Evolutionary conservation across 352 stramenopile species (phyloP), one percentile per base, ranked within the genome.

Genomic region (Pythium plurisporium): DNA sequence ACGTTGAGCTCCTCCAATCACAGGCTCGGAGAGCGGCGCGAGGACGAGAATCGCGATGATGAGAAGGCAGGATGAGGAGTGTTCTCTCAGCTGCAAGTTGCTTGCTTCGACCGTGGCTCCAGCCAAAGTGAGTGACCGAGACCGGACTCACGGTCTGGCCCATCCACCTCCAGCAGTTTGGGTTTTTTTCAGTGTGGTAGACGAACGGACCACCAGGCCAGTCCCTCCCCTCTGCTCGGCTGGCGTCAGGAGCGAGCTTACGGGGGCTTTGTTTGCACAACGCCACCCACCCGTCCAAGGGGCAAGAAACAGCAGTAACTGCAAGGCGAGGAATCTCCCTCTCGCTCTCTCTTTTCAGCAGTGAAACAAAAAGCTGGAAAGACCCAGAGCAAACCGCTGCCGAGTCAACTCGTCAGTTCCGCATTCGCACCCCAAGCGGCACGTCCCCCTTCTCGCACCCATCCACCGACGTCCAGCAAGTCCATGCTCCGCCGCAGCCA

Each of bases 401-500:
- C n/a, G 19, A 34, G 27, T 37, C 46, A 53, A 54, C 4, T 43
- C 17, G 26, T 47, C 53, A 60, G 27, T 60, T 43, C 19, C 31
- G 31, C 29, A 60, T 52, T 60, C 31, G 36, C 49, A 17, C n/a
- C n/a, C n/a, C n/a, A n/a, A n/a, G n/a, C n/a, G n/a, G n/a, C n/a
- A n/a, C 19, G 12, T 22, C 20, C 30, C 41, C 20, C 41, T 23
- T 1, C 4, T 31, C 41, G 22, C 25, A 29, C 1, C n/a, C 11
- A 12, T 43, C 37, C 20, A 20, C 41, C 23, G 19, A 43, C 26
- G 14, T 45, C 33, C 22, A 33, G 38, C 37, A n/a, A n/a, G n/a
- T 52, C 43, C 29, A 69, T 69, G 62, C 62, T 69, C 20, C 62
- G 62, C 49, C 50, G 33, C 19, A 38, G 31, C 15, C 23, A 23